These are phyloP conservation scores for Pilatotrama ljubarskyi DNA, from an alignment of 768 basidiomycete genomes.

Conservation along the genomic window DNA sequence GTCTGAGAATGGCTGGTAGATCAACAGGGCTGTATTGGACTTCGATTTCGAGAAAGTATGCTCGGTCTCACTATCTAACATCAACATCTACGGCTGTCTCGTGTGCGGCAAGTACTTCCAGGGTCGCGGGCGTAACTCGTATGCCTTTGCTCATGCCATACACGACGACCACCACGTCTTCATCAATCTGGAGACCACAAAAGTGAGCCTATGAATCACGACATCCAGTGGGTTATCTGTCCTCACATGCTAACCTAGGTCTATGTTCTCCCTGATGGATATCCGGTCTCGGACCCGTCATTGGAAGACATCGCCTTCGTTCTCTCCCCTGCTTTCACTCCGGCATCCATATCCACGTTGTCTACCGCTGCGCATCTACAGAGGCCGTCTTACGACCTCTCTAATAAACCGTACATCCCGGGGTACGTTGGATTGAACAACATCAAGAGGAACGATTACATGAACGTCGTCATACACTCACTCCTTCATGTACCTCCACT, in stretches of 20 bases:
- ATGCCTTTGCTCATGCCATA: slow-evolving; percentile 96
- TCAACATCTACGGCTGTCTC: slow-evolving; percentile 96
- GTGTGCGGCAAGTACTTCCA: slow-evolving; percentile 99
- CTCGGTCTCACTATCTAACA: slow-evolving; percentile 93
- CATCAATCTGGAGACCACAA: slow-evolving; percentile 91
- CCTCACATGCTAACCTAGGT: slow-evolving; percentile 52
- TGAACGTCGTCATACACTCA: slow-evolving; percentile 95
- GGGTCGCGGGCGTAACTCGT: slow-evolving; percentile 89
- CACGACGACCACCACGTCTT: slow-evolving; percentile 99
- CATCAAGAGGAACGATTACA: slow-evolving; percentile 95
- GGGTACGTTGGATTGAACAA: slow-evolving; percentile 98
- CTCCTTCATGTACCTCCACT: slow-evolving; percentile 89
- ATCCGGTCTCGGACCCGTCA: slow-evolving; percentile 94
- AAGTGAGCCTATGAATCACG: slow-evolving; percentile 51
- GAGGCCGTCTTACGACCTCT: slow-evolving; percentile 84
- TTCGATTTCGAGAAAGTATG: slow-evolving; percentile 99
- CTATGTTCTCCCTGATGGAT: slow-evolving; percentile 96
- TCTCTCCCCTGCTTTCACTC: slow-evolving; percentile 85
- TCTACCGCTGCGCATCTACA: slow-evolving; percentile 59
- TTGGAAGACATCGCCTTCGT: slow-evolving; percentile 93
- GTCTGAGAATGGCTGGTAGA: slow-evolving; percentile 45
- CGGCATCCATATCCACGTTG: slow-evolving; percentile 50
- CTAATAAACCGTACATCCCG: slow-evolving; percentile 78
- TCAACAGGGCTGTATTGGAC: slow-evolving; percentile 87
- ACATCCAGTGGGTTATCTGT: slow-evolving; percentile 16